Conservation (phyloP, 495 filamentous ascomycete genomes). For the Chaetomium tenue region DNA sequence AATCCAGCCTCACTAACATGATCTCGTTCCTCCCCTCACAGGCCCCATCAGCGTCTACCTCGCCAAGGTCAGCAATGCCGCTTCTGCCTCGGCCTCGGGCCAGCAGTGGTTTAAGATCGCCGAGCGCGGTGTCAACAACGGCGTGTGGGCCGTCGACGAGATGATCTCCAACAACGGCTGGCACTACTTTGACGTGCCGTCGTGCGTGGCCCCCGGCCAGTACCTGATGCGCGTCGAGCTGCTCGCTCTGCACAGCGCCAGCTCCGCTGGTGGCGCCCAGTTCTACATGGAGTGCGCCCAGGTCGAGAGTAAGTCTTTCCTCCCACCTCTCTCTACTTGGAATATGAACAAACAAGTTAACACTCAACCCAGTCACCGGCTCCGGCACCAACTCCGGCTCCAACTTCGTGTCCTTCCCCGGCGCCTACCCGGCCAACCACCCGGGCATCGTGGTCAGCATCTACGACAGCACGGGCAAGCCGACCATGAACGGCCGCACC, state of each 20-base stretch:
- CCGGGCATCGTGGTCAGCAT: slow-evolving; percentile 48
- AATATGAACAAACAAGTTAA: not conserved
- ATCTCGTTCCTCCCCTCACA: slow-evolving; percentile 2
- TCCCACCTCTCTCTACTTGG: no score
- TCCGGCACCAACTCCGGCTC: slow-evolving; percentile 42
- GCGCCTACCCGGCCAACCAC: slow-evolving; percentile 48
- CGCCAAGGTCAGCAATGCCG: slow-evolving; percentile 49
- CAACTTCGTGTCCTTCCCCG: slow-evolving; percentile 48
- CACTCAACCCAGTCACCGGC: slow-evolving; percentile 38
- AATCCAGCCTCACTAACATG: no score
- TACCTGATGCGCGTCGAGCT: slow-evolving; percentile 56
- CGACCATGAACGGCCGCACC: slow-evolving; percentile 39
- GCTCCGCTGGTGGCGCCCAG: slow-evolving; percentile 45
- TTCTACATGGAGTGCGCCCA: slow-evolving; percentile 52
- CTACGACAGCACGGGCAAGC: slow-evolving; percentile 40
- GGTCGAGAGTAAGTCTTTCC: slow-evolving; percentile 38
- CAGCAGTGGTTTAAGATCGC: slow-evolving; percentile 50
- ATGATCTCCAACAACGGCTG: slow-evolving; percentile 40
- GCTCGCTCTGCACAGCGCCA: slow-evolving; percentile 50
- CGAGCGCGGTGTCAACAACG: slow-evolving; percentile 43
- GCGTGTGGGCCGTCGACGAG: slow-evolving; percentile 28
- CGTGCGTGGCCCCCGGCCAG: slow-evolving; percentile 46
- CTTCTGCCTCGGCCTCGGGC: slow-evolving; percentile 39
- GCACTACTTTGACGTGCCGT: slow-evolving; percentile 49
- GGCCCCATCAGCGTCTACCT: slow-evolving; percentile 52